Conservation (phyloP, 768 basidiomycete genomes). For the Stropharia rugosoannulata region DNA sequence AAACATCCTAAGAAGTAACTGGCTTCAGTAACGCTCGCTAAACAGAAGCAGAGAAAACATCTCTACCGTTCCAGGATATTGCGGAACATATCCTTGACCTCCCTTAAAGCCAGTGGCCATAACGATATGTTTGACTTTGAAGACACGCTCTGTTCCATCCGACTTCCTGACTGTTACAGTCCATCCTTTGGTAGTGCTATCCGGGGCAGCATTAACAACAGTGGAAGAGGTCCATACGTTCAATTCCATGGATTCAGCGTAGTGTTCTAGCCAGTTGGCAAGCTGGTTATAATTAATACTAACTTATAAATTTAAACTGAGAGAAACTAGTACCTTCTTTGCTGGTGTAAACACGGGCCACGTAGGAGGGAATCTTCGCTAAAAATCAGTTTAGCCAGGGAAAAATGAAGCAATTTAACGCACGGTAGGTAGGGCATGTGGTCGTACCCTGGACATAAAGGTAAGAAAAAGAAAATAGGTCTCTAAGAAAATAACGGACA, state of each 20-base stretch:
- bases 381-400: constrained; percentile 4
- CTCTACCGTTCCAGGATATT: constrained; percentile 44
- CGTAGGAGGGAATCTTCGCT: constrained; percentile 26
- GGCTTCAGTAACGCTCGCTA: not conserved
- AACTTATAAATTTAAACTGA: not conserved
- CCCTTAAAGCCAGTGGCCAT: constrained; percentile 52
- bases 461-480: not conserved
- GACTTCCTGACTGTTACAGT: constrained; percentile 35
- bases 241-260: constrained; percentile 37
- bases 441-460: constrained; percentile 38
- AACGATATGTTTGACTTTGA: constrained; percentile 49
- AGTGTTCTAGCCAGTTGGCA: constrained; percentile 31
- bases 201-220: constrained; percentile 33
- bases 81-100: constrained; percentile 45
- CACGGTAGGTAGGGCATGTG: constrained; percentile 64
- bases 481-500: constrained; percentile 38
- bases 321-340: constrained; percentile 18
- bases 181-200: constrained; percentile 35
- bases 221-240: constrained; percentile 50
- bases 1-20: constrained; percentile 40
- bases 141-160: constrained; percentile 33
- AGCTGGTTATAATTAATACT: constrained; percentile 16
- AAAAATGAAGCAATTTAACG: constrained; percentile 17
- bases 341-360: constrained; percentile 32
- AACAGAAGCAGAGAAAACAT: not conserved